Evolutionary conservation across 2,329 filamentous ascomycete genomes (phyloP), one percentile per base, ranked within the genome.

Genomic region (Neopestalotiopsis rosae): DNA sequence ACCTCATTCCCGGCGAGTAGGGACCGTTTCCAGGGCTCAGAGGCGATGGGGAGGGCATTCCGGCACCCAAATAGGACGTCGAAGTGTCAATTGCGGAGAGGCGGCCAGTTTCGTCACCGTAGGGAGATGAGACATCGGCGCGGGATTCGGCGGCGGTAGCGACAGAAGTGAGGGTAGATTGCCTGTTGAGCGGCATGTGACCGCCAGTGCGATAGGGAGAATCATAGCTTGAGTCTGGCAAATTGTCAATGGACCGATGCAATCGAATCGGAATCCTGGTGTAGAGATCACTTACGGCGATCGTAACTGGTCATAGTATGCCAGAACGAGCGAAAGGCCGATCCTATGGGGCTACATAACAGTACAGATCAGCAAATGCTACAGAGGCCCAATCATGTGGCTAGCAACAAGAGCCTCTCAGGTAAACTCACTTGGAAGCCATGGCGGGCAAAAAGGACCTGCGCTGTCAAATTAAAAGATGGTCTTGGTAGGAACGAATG

Each of bases 151-250:
- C 90, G 70, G 94, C 95, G 76, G 95, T 97, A 68, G 94, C 92
- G 77, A 98, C 90, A 65, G 94, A 95, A 57, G 94, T 95, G 77
- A 98, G 88, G 71, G 93, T 92, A 73, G 91, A 90, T 82, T 95
- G 91, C 74, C 94, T 90, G 80, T 92, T 91, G 70, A 98, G 89
- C 71, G 95, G 94, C 70, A 97, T 93, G 82, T 98, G 95, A 79
- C 92, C 91, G 72, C 95, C 94, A 70, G 93, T 94, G 79, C 95
- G 91, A 83, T 97, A 97, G 65, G 96, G 95, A 69, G 95, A 97
- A 83, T 99, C 94, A 86, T 92, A 93, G 71, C 91, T 92, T 72
- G 96, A 97, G 85, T 99, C 96, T 97, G 84, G 90, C 87, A 77
- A 34, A 38, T 67, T 56, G 12, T 59, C 30, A 59, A 34, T 59